Conservation (phyloP, 2,329 filamentous ascomycete genomes). For the Ascochyta viciae-villosae region DNA sequence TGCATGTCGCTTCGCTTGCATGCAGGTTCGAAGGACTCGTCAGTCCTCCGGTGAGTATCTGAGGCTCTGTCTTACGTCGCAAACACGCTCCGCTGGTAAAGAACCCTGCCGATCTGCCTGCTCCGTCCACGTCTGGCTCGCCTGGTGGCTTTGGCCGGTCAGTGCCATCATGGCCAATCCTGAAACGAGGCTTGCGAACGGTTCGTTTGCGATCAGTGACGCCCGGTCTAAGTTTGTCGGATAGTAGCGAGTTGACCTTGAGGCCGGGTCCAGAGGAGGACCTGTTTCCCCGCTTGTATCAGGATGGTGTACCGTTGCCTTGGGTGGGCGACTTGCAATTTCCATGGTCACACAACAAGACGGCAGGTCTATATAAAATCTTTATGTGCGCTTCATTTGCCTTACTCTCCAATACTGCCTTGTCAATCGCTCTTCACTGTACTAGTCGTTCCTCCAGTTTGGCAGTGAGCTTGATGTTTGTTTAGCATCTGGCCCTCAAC, state of each 20-base stretch:
- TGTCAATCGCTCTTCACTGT: constrained; percentile 10
- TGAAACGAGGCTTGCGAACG: constrained; percentile 23
- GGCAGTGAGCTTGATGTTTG: constrained; percentile 3
- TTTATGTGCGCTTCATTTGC: constrained; percentile 23
- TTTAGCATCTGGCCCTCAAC: not conserved
- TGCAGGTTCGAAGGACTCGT: constrained; percentile 14
- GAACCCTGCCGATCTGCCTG: constrained; percentile 22
- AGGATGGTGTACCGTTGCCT: constrained; percentile 18
- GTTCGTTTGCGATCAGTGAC: constrained; percentile 21
- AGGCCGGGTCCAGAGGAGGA: constrained; percentile 12
- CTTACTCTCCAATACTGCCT: constrained; percentile 12
- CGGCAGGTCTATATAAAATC: constrained; percentile 22
- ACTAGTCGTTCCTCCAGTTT: not conserved
- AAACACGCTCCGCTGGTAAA: constrained; percentile 3
- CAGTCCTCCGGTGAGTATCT: constrained; percentile 26
- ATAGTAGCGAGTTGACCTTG: constrained; percentile 7
- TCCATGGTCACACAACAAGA: constrained; percentile 11
- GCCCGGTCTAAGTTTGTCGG: constrained; percentile 8
- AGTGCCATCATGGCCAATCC: constrained; percentile 20
- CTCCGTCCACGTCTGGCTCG: constrained; percentile 13
- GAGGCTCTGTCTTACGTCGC: constrained; percentile 19
- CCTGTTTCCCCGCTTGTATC: constrained; percentile 17
- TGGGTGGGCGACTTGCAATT: constrained; percentile 9
- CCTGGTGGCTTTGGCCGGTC: constrained; percentile 33
- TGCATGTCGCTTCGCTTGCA: constrained; percentile 19